Percentiles rank a stretch among this genome's conserved stretches.
These are phyloP conservation scores for Dujonia santamariae DNA, from an alignment of 1,139 yeast genomes.

Conservation along the genomic window DNA sequence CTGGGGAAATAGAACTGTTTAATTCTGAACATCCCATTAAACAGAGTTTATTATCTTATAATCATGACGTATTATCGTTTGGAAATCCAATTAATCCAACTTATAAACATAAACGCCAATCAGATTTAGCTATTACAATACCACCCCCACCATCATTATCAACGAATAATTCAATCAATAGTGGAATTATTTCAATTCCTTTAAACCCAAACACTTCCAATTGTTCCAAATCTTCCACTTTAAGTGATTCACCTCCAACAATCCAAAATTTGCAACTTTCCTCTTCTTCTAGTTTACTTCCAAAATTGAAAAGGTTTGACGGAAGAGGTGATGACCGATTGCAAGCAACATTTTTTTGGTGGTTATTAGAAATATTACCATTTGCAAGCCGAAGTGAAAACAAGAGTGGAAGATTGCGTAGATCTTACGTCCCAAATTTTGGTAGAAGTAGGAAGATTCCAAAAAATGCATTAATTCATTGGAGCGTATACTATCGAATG, in stretches of 20 bases:
- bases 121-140: no score
- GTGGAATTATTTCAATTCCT: no score
- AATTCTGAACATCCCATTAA: constrained; percentile 30
- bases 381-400: constrained; percentile 49
- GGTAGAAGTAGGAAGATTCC: constrained; percentile 53
- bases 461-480: constrained; percentile 45
- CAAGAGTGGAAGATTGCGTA: constrained; percentile 44
- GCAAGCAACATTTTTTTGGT: constrained; percentile 41
- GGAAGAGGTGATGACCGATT: constrained; percentile 31
- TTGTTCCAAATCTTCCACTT: no score
- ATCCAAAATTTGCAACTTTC: no score
- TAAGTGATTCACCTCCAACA: no score
- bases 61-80: constrained; percentile 44
- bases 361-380: constrained; percentile 60
- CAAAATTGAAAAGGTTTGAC: constrained; percentile 26
- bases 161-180: no score
- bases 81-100: no score
- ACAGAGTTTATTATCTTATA: constrained; percentile 39
- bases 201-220: no score
- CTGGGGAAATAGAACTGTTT: constrained; percentile 36
- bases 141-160: no score
- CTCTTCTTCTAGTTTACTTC: no score
- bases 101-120: no score
- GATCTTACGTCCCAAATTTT: constrained; percentile 48
- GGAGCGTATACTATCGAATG: constrained; percentile 60